Base-by-base conservation (phyloP, 495 filamentous ascomycete species). In the Tuber borchii region DNA sequence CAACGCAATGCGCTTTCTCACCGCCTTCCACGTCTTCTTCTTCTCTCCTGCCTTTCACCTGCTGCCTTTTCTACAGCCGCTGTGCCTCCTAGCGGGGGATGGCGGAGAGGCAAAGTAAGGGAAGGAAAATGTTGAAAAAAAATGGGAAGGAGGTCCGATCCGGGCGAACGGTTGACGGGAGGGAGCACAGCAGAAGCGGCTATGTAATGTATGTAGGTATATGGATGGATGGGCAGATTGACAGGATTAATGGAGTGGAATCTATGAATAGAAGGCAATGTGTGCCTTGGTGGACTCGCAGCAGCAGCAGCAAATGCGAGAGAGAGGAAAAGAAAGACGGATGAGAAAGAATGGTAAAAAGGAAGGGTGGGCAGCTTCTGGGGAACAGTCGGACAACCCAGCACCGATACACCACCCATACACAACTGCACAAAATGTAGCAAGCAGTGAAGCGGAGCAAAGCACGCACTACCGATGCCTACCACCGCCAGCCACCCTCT, bases 171-270 rank as follows among this genome's bases (percentile, higher is more conserved):
- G 78, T 79, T 76, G 77, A 71, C 80, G 78, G 78, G 77, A 76
- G 73, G 71, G 77, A 79, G 74, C 73, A 80, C 77, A 80, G 78
- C 77, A 80, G 78, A 76, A 65, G 74, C 78, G 78, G 78, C 78
- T 79, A 80, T 76, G 77, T 78, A 71, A 43, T 71, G 70, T 42
- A 45, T 71, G 70, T 40, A 42, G 39, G 70, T 71, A 45, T n/a
- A 77, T 76, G 75, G 71, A 74, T 78, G 74, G 70, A 73, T 76
- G 56, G 26, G 56, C 56, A 16, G 39, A 73, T 51, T 48, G 70
- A 71, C 69, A 78, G 42, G 71, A 73, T 45, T 48, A 73, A 75
- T 61, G 73, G 73, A 72, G 65, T 72, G 74, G 74, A 40, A 77
- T 76, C 78, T 80, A 79, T 80, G 77, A 80, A 80, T 79, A 80